These are phyloP conservation scores for Stipa capillata DNA, from an alignment of 176 grass and related monocot species.

Conservation along the genomic window DNA sequence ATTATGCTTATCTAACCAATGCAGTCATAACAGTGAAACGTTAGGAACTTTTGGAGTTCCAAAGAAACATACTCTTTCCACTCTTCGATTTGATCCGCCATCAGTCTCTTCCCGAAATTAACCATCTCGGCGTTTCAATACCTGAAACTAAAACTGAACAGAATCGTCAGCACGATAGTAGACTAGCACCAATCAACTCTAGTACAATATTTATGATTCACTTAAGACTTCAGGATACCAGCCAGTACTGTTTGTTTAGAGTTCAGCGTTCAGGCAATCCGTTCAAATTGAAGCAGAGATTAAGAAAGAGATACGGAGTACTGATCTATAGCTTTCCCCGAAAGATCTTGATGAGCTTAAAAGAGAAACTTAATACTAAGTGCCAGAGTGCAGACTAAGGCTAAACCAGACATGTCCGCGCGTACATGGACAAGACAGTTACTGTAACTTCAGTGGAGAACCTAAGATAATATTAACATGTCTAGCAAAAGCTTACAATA, in stretches of 20 bases:
- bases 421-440: conserved; percentile 18
- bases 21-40: not conserved
- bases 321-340: not conserved
- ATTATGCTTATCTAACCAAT: not conserved
- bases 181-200: not conserved
- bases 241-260: not conserved
- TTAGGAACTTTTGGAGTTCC: not conserved
- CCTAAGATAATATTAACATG: conserved; percentile 43
- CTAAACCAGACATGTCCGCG: not conserved
- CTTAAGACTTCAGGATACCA: not conserved
- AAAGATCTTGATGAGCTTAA: not conserved
- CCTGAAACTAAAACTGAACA: conserved; percentile 15
- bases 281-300: not conserved
- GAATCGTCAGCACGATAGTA: not conserved
- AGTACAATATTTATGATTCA: not conserved
- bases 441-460: not conserved
- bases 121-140: conserved; percentile 53
- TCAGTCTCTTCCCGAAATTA: conserved; percentile 77
- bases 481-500: not conserved
- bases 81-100: conserved; percentile 60
- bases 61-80: conserved; percentile 68
- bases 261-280: not conserved
- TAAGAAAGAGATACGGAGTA: not conserved
- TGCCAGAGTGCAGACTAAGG: not conserved
- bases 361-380: not conserved